phyloP scores from a whole-genome alignment of 2,329 filamentous ascomycete genomes.

The Fusarium foetens region DNA sequence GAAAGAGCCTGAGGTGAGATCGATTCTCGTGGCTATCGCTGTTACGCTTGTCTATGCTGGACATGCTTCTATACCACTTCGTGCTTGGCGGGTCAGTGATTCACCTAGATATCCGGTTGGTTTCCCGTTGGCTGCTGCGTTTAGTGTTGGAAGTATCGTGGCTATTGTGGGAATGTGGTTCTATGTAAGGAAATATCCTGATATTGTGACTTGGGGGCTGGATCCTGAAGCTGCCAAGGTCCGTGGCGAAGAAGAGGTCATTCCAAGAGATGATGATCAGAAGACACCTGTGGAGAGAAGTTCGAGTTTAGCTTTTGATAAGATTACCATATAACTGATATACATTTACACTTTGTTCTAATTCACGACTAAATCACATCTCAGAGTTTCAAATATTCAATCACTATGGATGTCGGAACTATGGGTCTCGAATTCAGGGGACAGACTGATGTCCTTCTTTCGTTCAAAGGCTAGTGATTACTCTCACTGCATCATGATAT shows the following conservation, averaged over 20 bases:
- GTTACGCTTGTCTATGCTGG: conserved; percentile 39
- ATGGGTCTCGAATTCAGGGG: too few species aligned
- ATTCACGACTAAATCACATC: too few species aligned
- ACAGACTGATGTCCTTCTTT: too few species aligned
- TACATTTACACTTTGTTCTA: too few species aligned
- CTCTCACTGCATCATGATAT: too few species aligned
- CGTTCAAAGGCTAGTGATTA: too few species aligned
- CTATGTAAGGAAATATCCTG: conserved; percentile 28
- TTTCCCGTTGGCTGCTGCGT: conserved; percentile 32
- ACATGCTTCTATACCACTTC: conserved; percentile 36
- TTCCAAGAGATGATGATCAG: not conserved
- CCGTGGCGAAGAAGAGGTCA: not conserved
- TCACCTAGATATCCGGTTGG: conserved; percentile 35
- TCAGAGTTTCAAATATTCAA: too few species aligned
- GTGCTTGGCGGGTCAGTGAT: conserved; percentile 38
- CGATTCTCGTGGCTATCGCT: conserved; percentile 32
- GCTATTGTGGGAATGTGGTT: conserved; percentile 33
- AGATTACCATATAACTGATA: too few species aligned
- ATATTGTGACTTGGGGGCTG: conserved; percentile 27
- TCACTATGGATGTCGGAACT: too few species aligned
- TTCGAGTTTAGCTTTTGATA: not conserved
- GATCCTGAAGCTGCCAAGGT: conserved; percentile 4
- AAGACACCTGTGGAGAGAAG: not conserved
- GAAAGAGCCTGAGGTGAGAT: conserved; percentile 46
- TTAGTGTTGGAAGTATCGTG: conserved; percentile 35